Base-by-base conservation (phyloP, 192 early-diverging fungal genomes). In the Phycomyces blakesleeanus region DNA sequence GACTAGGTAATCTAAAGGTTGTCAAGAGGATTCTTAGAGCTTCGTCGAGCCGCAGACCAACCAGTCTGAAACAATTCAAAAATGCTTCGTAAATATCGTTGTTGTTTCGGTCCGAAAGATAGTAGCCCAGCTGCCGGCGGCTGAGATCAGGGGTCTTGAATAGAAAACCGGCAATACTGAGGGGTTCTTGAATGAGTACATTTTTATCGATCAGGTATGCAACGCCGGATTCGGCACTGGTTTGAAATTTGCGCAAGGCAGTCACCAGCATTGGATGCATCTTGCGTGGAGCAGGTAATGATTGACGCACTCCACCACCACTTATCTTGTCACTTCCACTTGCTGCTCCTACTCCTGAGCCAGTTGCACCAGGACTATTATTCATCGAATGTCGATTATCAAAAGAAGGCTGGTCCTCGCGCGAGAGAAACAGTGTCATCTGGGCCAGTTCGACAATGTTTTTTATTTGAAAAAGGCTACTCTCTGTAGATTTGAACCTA, bases 121-220 rank as follows among this genome's bases (percentile, higher is more conserved):
- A 88, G 38, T 70, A 57, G 0, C 85, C 86, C 1, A 89, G 65
- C 54, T 88, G 84, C 1, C 75, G 57, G 21, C 78, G 67, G 50
- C 73, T 81, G 6, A 89, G 69, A 51, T 84, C 85, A 0, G 86
- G 83, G 0, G 86, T 89, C 25, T 80, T 81, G 70, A 87, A 87
- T 50, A 89, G 56, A 51, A 89, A 87, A 21, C 84, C 74, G 9
- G 86, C 86, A 22, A 88, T 85, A 14, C 76, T 78, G n/a, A 81
- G 54, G 6, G 86, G 80, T 20, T 86, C 85, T 16, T 78, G 68
- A 5, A 75, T 77, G 7, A 89, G 63, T 0, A 80, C 72, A 5
- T 78, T 66, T 44, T 85, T 83, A 15, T 83, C 76, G 21, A 88
- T 73, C 47, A 88, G 76, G 26, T 78, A 85, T 5, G 76, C 68